Evolutionary conservation across 257 asterid genomes (phyloP), one percentile per base, ranked within the genome.

Genomic region (Catharanthus roseus): DNA sequence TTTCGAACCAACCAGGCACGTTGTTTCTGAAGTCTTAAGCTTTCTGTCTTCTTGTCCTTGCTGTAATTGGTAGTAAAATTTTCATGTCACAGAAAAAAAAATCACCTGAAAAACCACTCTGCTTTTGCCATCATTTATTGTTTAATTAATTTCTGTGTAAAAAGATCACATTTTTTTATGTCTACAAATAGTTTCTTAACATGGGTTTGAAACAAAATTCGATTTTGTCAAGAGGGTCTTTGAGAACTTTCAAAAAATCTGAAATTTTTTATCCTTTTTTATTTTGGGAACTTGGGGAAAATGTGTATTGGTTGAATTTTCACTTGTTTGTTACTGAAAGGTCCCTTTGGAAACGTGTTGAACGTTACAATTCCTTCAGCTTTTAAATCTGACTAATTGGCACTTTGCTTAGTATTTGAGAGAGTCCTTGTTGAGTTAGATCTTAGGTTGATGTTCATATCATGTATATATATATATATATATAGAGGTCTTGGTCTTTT

Each of bases 21-120:
- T 77, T 79, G 69, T 82, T 82, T 84, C 83, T 79, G 77, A 77
- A 70, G 65, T 75, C 79, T 78, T 76, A 84, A 82, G 85, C 70
- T 73, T 79, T 60, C 77, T 67, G 28, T 71, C 66, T 19, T 39
- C n/a, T 38, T 19, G 55, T 29, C 34, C 6, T 65, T 45, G 55
- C 64, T 39, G 74, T 42, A 41, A 70, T 62, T 56, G 47, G 67
- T 44, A 68, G 67, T 44, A 68, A 21, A 60, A 38, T 2, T 39
- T 23, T 78, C 39, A 18, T 67, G 69, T 58, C n/a, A 23, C 38
- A 16, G 68, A n/a, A 36, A 13, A 62, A 62, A 3, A 34, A 62
- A 71, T 77, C 61, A 61, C 72, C 42, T 41, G 64, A 67, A 67
- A 72, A 34, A 29, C 63, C 69, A 45, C 41, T 24, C 51, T 68